These are phyloP conservation scores for Trametes pubescens DNA, from an alignment of 1,284 basidiomycete genomes.

Conservation along the genomic window DNA sequence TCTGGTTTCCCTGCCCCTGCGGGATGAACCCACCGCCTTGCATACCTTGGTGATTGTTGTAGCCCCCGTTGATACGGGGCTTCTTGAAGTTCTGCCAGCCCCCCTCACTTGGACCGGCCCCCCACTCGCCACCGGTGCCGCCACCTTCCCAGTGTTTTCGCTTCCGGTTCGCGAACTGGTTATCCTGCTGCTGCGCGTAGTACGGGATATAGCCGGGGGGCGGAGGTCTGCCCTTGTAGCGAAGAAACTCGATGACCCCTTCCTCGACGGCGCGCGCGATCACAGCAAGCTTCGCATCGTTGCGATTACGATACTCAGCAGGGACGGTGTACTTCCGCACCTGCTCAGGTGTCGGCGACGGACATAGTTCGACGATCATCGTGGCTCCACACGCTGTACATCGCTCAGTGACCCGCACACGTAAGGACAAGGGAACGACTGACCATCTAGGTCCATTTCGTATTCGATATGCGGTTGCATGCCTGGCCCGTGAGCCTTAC, in stretches of 20 bases:
- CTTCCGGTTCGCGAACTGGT: conserved; percentile 27
- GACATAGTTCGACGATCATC: conserved; percentile 53
- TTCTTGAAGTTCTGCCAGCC: conserved; percentile 29
- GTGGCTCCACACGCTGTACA: conserved; percentile 61
- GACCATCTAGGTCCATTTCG: conserved; percentile 57
- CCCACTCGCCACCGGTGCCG: conserved; percentile 12
- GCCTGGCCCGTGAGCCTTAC: conserved; percentile 47
- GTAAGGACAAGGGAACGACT: conserved; percentile 18
- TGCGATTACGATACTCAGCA: conserved; percentile 60
- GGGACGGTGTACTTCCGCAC: conserved; percentile 53
- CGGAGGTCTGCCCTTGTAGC: conserved; percentile 52
- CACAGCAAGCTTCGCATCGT: conserved; percentile 67
- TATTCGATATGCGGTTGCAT: conserved; percentile 51
- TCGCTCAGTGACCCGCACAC: conserved; percentile 13
- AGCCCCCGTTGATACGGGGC: conserved; percentile 15
- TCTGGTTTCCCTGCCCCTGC: conserved; percentile 9
- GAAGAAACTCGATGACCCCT: conserved; percentile 64
- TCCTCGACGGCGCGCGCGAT: conserved; percentile 57
- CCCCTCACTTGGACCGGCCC: neutral
- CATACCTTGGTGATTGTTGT: conserved; percentile 13
- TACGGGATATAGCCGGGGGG: conserved; percentile 42
- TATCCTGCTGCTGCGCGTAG: conserved; percentile 20
- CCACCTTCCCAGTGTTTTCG: conserved; percentile 32
- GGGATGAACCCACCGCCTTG: conserved; percentile 6
- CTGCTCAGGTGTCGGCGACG: conserved; percentile 42